These are phyloP conservation scores for Gossypium raimondii DNA, from an alignment of 345 rosid species.

Conservation along the genomic window DNA sequence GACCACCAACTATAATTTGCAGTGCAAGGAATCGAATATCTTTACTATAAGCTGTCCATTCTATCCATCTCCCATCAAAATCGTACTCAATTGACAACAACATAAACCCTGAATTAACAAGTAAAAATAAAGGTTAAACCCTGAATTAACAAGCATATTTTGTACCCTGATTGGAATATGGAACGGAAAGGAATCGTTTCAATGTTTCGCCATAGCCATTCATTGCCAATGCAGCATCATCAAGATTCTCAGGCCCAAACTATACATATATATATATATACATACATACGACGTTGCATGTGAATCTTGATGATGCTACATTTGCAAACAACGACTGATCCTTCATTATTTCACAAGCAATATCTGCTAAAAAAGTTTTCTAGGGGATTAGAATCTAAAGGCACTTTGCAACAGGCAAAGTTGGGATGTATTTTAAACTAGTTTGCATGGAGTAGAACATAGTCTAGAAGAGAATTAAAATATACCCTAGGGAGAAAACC, in stretches of 20 bases:
- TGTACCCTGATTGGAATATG: background rate
- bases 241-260: slow-evolving; percentile 14
- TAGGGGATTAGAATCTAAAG: background rate
- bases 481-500: slow-evolving; percentile 4
- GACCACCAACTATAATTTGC: background rate
- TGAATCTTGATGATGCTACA: slow-evolving; percentile 17
- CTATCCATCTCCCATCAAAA: background rate
- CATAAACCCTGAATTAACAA: background rate
- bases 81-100: background rate
- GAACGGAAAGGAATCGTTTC: background rate
- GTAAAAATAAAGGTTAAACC: background rate
- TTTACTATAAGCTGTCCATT: background rate
- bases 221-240: slow-evolving; percentile 18
- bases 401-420: background rate
- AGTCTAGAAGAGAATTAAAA: background rate
- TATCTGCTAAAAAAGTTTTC: background rate
- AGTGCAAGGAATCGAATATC: background rate
- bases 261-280: background rate
- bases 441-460: background rate
- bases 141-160: background rate
- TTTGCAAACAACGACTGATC: slow-evolving; percentile 18
- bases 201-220: background rate
- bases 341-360: background rate
- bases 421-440: background rate
- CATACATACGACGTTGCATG: background rate